These are phyloP conservation scores for Fusarium longipes DNA, from an alignment of 2,329 filamentous ascomycete genomes.

Conservation along the genomic window DNA sequence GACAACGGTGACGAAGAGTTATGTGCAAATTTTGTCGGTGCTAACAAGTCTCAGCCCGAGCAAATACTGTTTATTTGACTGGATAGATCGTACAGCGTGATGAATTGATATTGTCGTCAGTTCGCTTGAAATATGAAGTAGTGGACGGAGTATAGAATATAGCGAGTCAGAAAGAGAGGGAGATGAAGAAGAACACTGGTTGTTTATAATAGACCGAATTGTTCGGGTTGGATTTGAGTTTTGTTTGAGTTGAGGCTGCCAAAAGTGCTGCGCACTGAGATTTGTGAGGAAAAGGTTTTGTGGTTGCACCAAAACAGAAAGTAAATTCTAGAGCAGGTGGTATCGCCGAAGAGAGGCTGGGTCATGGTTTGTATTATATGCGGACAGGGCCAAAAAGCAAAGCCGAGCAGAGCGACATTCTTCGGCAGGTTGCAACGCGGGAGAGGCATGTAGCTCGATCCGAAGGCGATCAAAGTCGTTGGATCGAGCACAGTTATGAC, in stretches of 20 bases:
- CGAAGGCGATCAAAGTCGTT: conserved; percentile 38
- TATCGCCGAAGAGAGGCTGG: background rate
- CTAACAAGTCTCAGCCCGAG: background rate
- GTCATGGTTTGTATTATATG: conserved; percentile 33
- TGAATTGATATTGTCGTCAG: background rate
- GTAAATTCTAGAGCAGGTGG: background rate
- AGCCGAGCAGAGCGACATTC: conserved; percentile 21
- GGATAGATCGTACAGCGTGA: background rate
- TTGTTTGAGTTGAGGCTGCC: background rate
- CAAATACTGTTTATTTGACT: background rate
- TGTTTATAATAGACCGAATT: background rate
- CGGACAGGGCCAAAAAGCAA: conserved; percentile 27
- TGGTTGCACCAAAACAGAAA: background rate
- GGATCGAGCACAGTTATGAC: conserved; percentile 45
- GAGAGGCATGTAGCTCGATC: conserved; percentile 38
- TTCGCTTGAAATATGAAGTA: background rate
- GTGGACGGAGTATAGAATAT: background rate
- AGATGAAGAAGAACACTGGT: background rate
- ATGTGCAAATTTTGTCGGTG: background rate
- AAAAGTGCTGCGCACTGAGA: background rate
- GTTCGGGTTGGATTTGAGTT: background rate
- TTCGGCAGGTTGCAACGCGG: conserved; percentile 14
- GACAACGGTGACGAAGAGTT: background rate
- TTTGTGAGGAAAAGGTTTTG: background rate
- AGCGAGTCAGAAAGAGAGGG: background rate